phyloP scores from a whole-genome alignment of 1,139 yeast genomes.

The Debaryomyces coudertii region DNA sequence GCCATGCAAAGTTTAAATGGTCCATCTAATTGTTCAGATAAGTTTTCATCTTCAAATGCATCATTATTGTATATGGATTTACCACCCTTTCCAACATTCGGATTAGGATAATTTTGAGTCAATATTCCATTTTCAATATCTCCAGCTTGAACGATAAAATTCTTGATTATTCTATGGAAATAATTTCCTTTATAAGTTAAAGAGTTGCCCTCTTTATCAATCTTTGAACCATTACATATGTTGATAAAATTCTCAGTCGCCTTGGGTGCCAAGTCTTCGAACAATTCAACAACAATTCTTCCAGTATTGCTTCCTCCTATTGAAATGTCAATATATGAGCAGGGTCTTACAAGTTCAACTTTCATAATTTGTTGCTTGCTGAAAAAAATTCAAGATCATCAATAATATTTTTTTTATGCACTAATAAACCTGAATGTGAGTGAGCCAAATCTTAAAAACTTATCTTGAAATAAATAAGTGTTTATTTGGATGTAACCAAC shows the following conservation, averaged over 20 bases:
- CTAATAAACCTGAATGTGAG: background rate
- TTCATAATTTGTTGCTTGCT: slow-evolving; percentile 26
- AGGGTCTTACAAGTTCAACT: slow-evolving; percentile 33
- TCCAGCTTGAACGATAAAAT: slow-evolving; percentile 82
- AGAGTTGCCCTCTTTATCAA: slow-evolving; percentile 21
- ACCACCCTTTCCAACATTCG: slow-evolving; percentile 55
- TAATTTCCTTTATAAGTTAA: slow-evolving; percentile 42
- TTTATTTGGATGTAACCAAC: background rate
- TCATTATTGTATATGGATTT: slow-evolving; percentile 43
- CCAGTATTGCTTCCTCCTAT: slow-evolving; percentile 55
- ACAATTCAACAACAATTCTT: slow-evolving; percentile 66
- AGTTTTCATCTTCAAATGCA: slow-evolving; percentile 65
- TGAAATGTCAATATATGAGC: slow-evolving; percentile 60
- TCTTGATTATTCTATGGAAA: slow-evolving; percentile 73
- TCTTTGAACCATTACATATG: slow-evolving; percentile 44
- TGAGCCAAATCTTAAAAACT: background rate
- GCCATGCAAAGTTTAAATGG: slow-evolving; percentile 73
- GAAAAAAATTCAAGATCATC: background rate
- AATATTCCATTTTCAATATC: slow-evolving; percentile 46
- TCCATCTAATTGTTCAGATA: slow-evolving; percentile 44
- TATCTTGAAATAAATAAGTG: background rate
- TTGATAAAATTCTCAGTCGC: slow-evolving; percentile 56
- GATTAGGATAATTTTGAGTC: slow-evolving; percentile 30
- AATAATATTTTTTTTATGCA: slow-evolving; percentile 2
- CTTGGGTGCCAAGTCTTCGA: slow-evolving; percentile 57